Base-by-base conservation (phyloP, 2,329 filamentous ascomycete species). In the Epichloe scottii region DNA sequence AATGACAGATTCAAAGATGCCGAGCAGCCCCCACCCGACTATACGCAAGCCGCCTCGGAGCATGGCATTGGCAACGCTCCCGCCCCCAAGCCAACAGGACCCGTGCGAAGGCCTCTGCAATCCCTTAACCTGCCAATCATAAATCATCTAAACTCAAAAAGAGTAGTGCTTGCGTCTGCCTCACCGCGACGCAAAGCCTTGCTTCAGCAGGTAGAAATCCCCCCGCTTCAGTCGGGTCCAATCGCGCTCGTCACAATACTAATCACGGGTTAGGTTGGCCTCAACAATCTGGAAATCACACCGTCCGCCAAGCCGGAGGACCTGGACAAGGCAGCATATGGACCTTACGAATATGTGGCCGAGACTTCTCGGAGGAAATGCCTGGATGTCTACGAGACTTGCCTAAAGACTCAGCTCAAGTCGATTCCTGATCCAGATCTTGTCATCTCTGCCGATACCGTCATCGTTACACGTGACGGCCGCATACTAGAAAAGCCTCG, bases 401-500 rank as follows among this genome's bases (percentile, higher is more conserved):
- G 68, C 4, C 59, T 81, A 15, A 64, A 68, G 51, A 66, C 62
- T n/a, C 62, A 74, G 45, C 59, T 70, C 15, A 65, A 66, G 42
- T 69, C 73, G 5, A 68, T 71, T 41, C 69, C 68, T 12, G 93
- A 96, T 58, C 89, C 89, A 0, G 84, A 82, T 6, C 75, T 97
- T 15, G 88, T 97, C 52, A 84, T 97, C 53, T 83, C 89, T 0
- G 91, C 91, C 37, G 91, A 97, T 66, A 97, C 93, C 0, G 76
- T 98, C 51, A 87, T 98, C 55, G 86, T 93, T 14, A 84, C 82
- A 10, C 76, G 80, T 11, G 72, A 78, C 40, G 90, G 90, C 0
- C 74, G 78, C 49, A 88, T 98, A 49, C 72, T 98, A 3, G 93
- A 98, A 74, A 98, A 98, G 71, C 93, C 93, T 11, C 76, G 83